Base-by-base conservation (phyloP, 1,139 yeast genomes). In the Kazachstania sp. region DNA sequence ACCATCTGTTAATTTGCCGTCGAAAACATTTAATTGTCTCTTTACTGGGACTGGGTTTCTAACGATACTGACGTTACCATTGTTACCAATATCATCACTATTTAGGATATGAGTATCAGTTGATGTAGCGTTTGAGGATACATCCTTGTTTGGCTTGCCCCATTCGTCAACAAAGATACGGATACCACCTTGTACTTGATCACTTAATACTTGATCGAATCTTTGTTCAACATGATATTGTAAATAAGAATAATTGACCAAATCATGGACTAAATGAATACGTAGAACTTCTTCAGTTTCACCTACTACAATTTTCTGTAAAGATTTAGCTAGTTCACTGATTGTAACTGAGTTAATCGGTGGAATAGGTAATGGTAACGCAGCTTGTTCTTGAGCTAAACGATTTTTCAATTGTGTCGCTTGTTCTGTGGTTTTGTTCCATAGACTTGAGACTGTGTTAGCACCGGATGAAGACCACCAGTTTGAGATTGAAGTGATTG, bases 161-260 rank as follows among this genome's bases (percentile, higher is more conserved):
- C 66, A 62, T 45, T 66, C 76, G 57, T 72, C 74, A 8, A 81
- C 78, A 51, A 72, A 71, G 15, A 81, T 77, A 46, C 76, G 72
- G 42, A 83, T 87, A 12, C 87, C 90, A 35, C 96, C 97, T 63
- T 90, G 96, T 15, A 90, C 97, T 66, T 90, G 97, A 11, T 59
- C 53, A 53, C 77, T 76, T 83, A 88, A 81, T n/a, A 87, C 97
- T 48, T 75, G 74, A 58, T 80, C 81, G 65, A 92, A 92, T 54
- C 83, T 86, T 44, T 74, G 71, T 54, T 78, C 77, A 16, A 86
- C 80, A 52, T 81, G 71, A 46, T 74, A 71, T 52, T 84, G 85
- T 56, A 90, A 73, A 53, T 79, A 74, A 26, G 78, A 71, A 62
- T 83, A 78, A 56, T 92, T 88, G 34, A 77, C 78, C 67, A 90